phyloP scores from a whole-genome alignment of 371 early-diverging fungal species.

The Mucor sp. region DNA sequence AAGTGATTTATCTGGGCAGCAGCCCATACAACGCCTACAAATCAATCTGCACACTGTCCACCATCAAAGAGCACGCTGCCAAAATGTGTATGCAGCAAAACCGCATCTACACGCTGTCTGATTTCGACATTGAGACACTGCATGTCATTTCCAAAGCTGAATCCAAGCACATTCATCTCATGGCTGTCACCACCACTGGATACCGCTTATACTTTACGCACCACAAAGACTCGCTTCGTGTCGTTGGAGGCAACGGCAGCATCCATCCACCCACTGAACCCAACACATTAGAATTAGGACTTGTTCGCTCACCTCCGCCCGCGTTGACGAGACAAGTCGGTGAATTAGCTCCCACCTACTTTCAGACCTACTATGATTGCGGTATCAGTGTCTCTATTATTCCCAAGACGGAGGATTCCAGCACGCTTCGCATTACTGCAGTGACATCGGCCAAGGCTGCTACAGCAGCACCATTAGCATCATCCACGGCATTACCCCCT shows the following conservation, averaged over 20 bases:
- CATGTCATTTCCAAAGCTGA: constrained; percentile 67
- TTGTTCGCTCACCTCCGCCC: constrained; percentile 70
- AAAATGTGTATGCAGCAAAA: constrained; percentile 51
- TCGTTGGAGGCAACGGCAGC: background rate
- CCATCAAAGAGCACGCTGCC: constrained; percentile 51
- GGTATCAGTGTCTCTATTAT: constrained; percentile 17
- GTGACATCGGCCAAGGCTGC: constrained; percentile 59
- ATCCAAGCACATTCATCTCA: constrained; percentile 62
- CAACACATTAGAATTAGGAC: constrained; percentile 64
- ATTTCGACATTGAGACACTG: constrained; percentile 62
- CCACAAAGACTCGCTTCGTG: constrained; percentile 25
- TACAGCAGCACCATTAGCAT: constrained; percentile 16
- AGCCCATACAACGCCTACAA: constrained; percentile 26
- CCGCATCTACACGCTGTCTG: constrained; percentile 28
- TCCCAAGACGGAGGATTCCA: constrained; percentile 36
- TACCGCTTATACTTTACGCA: constrained; percentile 77
- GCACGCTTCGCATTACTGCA: constrained; percentile 61
- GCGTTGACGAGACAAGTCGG: background rate
- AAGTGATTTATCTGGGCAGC: constrained; percentile 39
- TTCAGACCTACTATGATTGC: constrained; percentile 16
- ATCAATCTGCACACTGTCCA: constrained; percentile 35
- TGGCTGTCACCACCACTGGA: constrained; percentile 74
- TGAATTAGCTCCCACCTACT: background rate
- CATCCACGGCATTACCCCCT: constrained; percentile 6
- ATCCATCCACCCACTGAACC: constrained; percentile 23